Percentiles rank a stretch among this genome's conserved stretches.
Evolutionary conservation across 1,139 yeast species (phyloP).

Genomic region (Pneumocystis canis): DNA sequence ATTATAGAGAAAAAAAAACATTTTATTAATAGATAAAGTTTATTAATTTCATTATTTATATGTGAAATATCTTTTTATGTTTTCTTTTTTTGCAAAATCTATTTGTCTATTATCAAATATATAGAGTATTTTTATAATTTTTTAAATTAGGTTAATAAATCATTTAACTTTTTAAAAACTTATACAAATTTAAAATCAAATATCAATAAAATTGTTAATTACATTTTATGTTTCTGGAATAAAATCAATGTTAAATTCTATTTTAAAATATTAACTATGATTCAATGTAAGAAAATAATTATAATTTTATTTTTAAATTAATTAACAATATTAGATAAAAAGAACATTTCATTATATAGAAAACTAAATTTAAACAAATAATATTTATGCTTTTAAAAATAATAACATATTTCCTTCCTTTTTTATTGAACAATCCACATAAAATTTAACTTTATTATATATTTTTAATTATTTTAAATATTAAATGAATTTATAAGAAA

Average conservation of each 20-base stretch:
- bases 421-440: not conserved
- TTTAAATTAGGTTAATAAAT: not conserved
- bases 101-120: no score
- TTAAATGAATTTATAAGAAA: not conserved
- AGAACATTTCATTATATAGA: not conserved
- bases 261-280: not conserved
- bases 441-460: not conserved
- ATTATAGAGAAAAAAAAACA: no score
- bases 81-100: no score
- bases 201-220: not conserved
- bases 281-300: not conserved
- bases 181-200: not conserved
- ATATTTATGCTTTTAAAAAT: not conserved
- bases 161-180: not conserved
- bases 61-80: no score
- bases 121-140: not conserved
- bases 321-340: not conserved
- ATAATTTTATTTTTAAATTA: not conserved
- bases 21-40: no score
- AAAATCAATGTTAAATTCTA: not conserved
- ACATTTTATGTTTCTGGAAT: not conserved
- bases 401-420: not conserved
- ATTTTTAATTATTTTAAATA: not conserved
- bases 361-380: not conserved
- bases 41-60: no score